Percentiles rank a stretch among this genome's conserved stretches.
Evolutionary conservation across 2,329 filamentous ascomycete genomes (phyloP).

Genomic region (Fusarium torulosum): DNA sequence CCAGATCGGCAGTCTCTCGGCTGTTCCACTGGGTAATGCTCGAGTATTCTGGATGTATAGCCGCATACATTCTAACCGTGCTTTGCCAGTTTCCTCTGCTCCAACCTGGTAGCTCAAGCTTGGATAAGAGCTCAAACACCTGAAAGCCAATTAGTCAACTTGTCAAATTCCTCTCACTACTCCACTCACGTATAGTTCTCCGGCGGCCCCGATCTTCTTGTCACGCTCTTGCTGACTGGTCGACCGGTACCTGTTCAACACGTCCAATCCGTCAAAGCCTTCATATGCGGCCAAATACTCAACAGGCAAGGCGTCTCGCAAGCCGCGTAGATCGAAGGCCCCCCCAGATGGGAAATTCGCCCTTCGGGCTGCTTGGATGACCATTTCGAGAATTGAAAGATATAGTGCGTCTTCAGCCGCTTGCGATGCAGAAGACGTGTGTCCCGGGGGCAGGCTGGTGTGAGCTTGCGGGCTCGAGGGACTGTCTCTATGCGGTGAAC

Average conservation of each 20-base stretch:
- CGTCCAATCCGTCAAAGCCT: slow-evolving; percentile 35
- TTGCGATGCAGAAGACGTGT: background rate
- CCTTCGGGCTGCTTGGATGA: slow-evolving; percentile 23
- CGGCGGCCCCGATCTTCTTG: slow-evolving; percentile 43
- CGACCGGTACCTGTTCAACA: slow-evolving; percentile 28
- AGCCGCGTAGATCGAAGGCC: slow-evolving; percentile 20
- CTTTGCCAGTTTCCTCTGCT: slow-evolving; percentile 32
- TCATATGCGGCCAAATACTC: background rate
- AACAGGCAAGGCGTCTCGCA: slow-evolving; percentile 17
- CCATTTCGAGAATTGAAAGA: slow-evolving; percentile 16
- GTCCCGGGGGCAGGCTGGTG: background rate
- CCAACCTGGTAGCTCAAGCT: slow-evolving; percentile 27
- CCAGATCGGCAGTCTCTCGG: slow-evolving; percentile 31
- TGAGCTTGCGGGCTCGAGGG: background rate
- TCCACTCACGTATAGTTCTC: slow-evolving; percentile 43
- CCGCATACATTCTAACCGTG: slow-evolving; percentile 22
- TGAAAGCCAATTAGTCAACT: background rate
- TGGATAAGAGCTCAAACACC: slow-evolving; percentile 38
- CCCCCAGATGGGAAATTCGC: slow-evolving; percentile 23
- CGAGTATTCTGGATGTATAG: slow-evolving; percentile 21
- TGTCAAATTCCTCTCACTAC: accelerated
- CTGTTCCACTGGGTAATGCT: slow-evolving; percentile 11
- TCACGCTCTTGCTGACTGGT: slow-evolving; percentile 40
- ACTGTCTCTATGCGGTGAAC: background rate
- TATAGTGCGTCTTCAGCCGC: slow-evolving; percentile 17